A percentile compares a stretch with the other conserved stretches of the same genome.
Conservation (phyloP, 1,284 basidiomycete genomes). For the Phellopilus nigrolimitatus region DNA sequence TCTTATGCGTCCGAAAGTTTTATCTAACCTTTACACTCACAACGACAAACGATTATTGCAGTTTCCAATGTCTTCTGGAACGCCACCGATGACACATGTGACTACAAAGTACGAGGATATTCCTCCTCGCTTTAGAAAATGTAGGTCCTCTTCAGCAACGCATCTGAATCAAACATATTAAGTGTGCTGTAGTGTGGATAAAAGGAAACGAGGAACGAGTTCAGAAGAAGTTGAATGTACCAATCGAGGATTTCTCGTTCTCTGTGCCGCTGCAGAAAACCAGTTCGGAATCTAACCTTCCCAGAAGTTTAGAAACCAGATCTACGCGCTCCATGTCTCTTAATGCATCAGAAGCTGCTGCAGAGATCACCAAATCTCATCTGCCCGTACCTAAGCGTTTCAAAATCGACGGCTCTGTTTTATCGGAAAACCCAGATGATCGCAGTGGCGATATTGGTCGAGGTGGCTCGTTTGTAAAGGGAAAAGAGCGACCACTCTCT, state of each 20-base stretch:
- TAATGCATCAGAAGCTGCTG: background rate
- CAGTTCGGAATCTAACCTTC: conserved; percentile 2
- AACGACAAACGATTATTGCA: background rate
- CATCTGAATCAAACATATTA: background rate
- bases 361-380: background rate
- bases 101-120: conserved; percentile 16
- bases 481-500: background rate
- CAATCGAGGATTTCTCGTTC: conserved; percentile 7
- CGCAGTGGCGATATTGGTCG: conserved; percentile 1
- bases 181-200: conserved; percentile 6
- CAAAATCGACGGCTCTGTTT: background rate
- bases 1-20: background rate
- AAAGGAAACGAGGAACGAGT: conserved; percentile 9
- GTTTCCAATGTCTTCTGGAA: conserved; percentile 6
- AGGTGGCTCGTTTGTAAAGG: background rate
- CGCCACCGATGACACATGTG: conserved; percentile 14
- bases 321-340: background rate
- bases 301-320: conserved; percentile 1
- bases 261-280: background rate
- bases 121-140: conserved; percentile 15
- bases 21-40: background rate
- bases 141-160: background rate
- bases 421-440: background rate
- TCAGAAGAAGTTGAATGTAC: conserved; percentile 10
- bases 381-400: background rate